Percentiles rank a stretch among this genome's conserved stretches.
Evolutionary conservation across 202 grass and related monocot genomes (phyloP).

Genomic region (Setaria viridis): DNA sequence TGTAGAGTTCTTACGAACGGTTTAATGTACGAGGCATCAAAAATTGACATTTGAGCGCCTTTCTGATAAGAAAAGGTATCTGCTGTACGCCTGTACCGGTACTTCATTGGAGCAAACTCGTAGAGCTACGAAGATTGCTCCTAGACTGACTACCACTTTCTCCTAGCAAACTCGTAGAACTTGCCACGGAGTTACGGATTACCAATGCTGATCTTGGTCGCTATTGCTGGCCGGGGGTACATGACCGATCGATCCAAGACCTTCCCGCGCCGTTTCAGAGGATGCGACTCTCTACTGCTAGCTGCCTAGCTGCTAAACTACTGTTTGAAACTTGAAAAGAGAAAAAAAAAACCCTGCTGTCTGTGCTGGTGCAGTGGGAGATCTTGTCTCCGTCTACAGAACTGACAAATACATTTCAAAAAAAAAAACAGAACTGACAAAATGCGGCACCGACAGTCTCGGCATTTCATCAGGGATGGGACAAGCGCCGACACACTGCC

Average conservation of each 20-base stretch:
- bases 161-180: no score
- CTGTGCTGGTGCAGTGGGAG: not conserved
- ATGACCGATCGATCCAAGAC: no score
- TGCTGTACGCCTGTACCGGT: not conserved
- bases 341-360: no score
- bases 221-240: no score
- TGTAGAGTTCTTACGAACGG: not conserved
- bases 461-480: not conserved
- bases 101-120: no score
- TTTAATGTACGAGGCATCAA: not conserved
- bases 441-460: conserved; percentile 17
- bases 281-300: no score
- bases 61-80: not conserved
- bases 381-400: not conserved
- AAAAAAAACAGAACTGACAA: not conserved
- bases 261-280: no score
- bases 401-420: not conserved
- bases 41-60: not conserved
- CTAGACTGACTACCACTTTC: no score
- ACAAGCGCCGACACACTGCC: not conserved
- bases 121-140: no score
- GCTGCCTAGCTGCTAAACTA: no score
- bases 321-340: not conserved
- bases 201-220: no score
- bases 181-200: not conserved